phyloP scores from a whole-genome alignment of 2,329 filamentous ascomycete species.

The Pseudogymnoascus sp. region DNA sequence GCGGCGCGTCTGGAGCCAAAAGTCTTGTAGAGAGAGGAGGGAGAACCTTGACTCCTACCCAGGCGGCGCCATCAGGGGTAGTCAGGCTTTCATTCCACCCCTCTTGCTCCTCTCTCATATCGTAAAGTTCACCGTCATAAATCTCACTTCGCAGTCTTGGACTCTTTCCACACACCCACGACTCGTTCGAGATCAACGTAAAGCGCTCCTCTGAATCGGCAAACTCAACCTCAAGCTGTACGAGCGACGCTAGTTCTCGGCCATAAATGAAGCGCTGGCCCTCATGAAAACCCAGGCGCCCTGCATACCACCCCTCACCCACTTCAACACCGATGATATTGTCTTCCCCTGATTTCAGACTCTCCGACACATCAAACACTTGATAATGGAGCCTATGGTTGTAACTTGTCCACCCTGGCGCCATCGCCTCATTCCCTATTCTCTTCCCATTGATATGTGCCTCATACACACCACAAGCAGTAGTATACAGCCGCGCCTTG shows the following conservation, averaged over 20 bases:
- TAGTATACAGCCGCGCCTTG: constrained; percentile 28
- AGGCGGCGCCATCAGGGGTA: neutral
- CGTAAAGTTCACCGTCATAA: constrained; percentile 42
- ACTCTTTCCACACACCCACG: constrained; percentile 19
- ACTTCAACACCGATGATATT: constrained; percentile 38
- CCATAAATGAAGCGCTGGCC: constrained; percentile 33
- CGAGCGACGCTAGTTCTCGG: constrained; percentile 27
- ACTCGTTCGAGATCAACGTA: constrained; percentile 18
- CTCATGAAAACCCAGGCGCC: constrained; percentile 30
- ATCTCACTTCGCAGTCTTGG: constrained; percentile 30
- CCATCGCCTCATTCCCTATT: constrained; percentile 25
- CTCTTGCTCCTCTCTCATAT: constrained; percentile 8
- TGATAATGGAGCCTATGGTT: constrained; percentile 12
- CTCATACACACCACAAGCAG: constrained; percentile 28
- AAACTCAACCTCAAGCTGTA: constrained; percentile 25
- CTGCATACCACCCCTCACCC: constrained; percentile 45
- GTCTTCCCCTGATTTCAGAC: constrained; percentile 16
- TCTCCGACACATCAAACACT: constrained; percentile 12
- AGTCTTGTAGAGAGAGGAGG: constrained; percentile 26
- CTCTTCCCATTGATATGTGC: constrained; percentile 29
- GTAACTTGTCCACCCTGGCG: constrained; percentile 34
- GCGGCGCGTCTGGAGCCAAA: constrained; percentile 36
- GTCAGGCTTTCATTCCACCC: neutral
- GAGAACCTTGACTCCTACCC: constrained; percentile 11
- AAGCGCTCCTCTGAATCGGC: constrained; percentile 12